Percentiles rank a stretch among this genome's conserved stretches.
phyloP scores from a whole-genome alignment of 805 yeast genomes.

The Candida silvatica region DNA sequence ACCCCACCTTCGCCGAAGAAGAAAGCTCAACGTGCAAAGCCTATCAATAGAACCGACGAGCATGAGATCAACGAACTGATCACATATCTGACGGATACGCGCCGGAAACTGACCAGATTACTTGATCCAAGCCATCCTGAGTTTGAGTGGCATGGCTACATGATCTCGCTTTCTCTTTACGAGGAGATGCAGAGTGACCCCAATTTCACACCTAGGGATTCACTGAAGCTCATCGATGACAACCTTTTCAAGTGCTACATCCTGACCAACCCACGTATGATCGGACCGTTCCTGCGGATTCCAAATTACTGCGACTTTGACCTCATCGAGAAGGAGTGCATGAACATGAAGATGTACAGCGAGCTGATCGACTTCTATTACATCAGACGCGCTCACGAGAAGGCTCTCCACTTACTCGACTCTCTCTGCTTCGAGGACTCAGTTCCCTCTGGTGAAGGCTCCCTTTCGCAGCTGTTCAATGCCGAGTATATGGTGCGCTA shows the following conservation, averaged over 20 bases:
- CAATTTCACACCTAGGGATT: constrained; percentile 17
- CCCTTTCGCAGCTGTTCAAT: constrained; percentile 16
- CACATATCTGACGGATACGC: constrained; percentile 41
- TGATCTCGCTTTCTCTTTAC: constrained; percentile 33
- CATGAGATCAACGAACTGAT: constrained; percentile 26
- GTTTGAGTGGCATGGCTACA: constrained; percentile 38
- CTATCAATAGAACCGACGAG: neutral
- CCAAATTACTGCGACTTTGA: constrained; percentile 64
- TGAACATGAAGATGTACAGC: constrained; percentile 37
- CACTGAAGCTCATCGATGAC: constrained; percentile 56
- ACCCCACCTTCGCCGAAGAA: constrained; percentile 1
- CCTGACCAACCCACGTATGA: constrained; percentile 56
- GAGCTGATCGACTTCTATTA: constrained; percentile 76
- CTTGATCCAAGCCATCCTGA: constrained; percentile 26
- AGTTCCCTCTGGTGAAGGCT: constrained; percentile 14
- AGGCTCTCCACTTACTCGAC: constrained; percentile 58
- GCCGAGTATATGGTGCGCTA: constrained; percentile 47
- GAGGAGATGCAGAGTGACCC: constrained; percentile 8
- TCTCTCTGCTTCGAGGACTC: constrained; percentile 20
- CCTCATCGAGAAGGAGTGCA: constrained; percentile 48
- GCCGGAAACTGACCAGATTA: constrained; percentile 38
- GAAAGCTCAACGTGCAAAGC: neutral
- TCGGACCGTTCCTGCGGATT: constrained; percentile 77
- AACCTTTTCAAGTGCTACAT: constrained; percentile 69
- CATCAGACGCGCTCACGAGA: constrained; percentile 50